Evolutionary conservation across 2,329 filamentous ascomycete species (phyloP).

Genomic region (Ophiostoma ips): DNA sequence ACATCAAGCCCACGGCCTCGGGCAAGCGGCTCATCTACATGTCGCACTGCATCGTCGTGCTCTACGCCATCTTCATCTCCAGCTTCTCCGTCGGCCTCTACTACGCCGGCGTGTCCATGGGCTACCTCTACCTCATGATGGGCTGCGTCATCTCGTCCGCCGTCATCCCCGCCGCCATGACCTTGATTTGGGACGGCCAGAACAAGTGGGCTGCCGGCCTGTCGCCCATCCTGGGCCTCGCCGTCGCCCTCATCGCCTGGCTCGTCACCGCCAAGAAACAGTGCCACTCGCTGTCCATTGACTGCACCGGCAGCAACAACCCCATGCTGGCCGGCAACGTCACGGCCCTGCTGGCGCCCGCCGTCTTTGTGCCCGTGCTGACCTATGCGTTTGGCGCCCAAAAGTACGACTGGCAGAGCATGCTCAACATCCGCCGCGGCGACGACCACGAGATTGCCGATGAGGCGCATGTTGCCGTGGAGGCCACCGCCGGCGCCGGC

Average conservation of each 20-base stretch:
- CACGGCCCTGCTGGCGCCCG: constrained; percentile 61
- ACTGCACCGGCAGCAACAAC: constrained; percentile 68
- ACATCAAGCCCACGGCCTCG: constrained; percentile 64
- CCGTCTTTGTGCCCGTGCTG: constrained; percentile 62
- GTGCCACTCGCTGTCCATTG: constrained; percentile 55
- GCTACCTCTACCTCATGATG: constrained; percentile 65
- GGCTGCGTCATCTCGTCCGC: constrained; percentile 79
- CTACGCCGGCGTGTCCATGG: constrained; percentile 70
- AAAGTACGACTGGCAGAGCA: constrained; percentile 75
- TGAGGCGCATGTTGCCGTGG: constrained; percentile 49
- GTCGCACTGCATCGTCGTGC: constrained; percentile 56
- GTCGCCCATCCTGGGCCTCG: constrained; percentile 55
- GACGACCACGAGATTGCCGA: constrained; percentile 71
- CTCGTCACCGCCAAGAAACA: constrained; percentile 60
- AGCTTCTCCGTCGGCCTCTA: constrained; percentile 62
- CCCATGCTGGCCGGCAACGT: constrained; percentile 85
- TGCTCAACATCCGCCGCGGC: constrained; percentile 63
- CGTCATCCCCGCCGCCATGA: constrained; percentile 68
- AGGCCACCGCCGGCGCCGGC: constrained; percentile 39
- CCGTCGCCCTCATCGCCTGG: constrained; percentile 59
- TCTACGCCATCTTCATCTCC: constrained; percentile 64
- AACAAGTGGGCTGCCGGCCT: constrained; percentile 60
- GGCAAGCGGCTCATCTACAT: constrained; percentile 69
- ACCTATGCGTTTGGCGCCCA: constrained; percentile 56
- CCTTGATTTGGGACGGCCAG: constrained; percentile 68